Conservation (phyloP, 805 yeast genomes). For the Hanseniaspora guilliermondii region DNA sequence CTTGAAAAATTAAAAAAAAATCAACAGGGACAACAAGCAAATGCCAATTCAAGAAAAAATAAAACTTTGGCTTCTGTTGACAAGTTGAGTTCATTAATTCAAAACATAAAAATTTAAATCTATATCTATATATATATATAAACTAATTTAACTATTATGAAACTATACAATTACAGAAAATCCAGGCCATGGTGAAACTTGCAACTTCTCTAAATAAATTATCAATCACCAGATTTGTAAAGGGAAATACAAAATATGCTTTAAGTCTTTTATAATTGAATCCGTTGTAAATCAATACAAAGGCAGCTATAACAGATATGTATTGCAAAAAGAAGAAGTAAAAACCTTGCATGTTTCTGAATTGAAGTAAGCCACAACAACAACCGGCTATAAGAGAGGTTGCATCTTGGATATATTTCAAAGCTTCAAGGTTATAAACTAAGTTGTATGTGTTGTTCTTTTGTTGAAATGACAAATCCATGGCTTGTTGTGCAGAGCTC, state of each 20-base stretch:
- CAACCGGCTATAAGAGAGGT: slow-evolving; percentile 40
- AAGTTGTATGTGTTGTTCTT: slow-evolving; percentile 7
- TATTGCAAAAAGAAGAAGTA: slow-evolving; percentile 32
- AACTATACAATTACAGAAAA: slow-evolving; percentile 39
- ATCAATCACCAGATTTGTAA: slow-evolving; percentile 33
- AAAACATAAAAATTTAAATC: neutral
- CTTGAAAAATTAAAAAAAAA: slow-evolving; percentile 43
- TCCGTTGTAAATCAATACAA: slow-evolving; percentile 27
- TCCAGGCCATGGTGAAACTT: slow-evolving; percentile 48
- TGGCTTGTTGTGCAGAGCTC: neutral
- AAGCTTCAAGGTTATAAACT: slow-evolving; percentile 19
- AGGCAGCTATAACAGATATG: slow-evolving; percentile 26
- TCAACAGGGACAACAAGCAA: neutral
- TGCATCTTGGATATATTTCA: slow-evolving; percentile 33
- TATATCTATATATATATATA: neutral
- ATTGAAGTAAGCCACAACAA: slow-evolving; percentile 42
- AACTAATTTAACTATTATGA: slow-evolving; percentile 17
- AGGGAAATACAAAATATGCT: slow-evolving; percentile 30
- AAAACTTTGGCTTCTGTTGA: slow-evolving; percentile 30
- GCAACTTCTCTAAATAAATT: slow-evolving; percentile 38
- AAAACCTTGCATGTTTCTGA: slow-evolving; percentile 40
- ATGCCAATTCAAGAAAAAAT: slow-evolving; percentile 14
- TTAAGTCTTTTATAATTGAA: slow-evolving; percentile 22
- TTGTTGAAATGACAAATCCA: neutral
- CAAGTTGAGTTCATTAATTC: slow-evolving; percentile 26